Evolutionary conservation across 306 rosid species (phyloP), one percentile per base, ranked within the genome.

Genomic region (Echinosophora koreensis): DNA sequence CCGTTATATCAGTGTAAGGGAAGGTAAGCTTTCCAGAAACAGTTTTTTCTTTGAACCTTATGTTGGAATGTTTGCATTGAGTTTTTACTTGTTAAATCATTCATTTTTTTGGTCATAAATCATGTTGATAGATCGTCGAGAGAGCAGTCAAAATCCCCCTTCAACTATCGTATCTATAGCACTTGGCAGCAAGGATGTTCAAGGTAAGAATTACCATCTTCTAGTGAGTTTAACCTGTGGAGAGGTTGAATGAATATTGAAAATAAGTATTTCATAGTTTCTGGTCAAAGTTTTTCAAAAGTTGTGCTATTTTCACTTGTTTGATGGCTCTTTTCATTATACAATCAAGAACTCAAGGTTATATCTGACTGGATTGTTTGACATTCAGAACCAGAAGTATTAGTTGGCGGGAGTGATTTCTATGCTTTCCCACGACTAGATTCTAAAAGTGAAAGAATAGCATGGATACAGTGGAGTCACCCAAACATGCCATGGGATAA

Each of bases 401-500:
- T 96, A 6, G 84, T 96, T 32, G 86, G 90, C 1, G 99, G 98
- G 49, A 88, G 85, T 37, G 98, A 96, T 51, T 92, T 92, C 89
- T 92, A 95, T 84, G 99, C 97, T 81, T 95, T 91, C 87, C 98
- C 97, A 12, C 96, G 97, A 35, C 41, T 95, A 77, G 99, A 92
- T 44, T 67, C 84, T 4, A 92, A 82, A 73, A 84, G 91, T 73
- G 89, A 91, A 84, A 84, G 90, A 46, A 66, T 96, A 38, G 97
- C 98, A 49, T 95, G 99, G 99, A 89, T 95, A 73, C 97, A 95
- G 81, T 95, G 99, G 98, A 67, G 74, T 77, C 99, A 89, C 82
- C 99, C 99, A 74, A 86, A 89, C 86, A 92, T 95, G 99, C 98
- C 91, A 7, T 92, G 99, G 99, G 99, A 96, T 86, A 90, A 65